Base-by-base conservation (phyloP, 2,329 filamentous ascomycete genomes). In the Nothophaeocryptopus gaeumannii region DNA sequence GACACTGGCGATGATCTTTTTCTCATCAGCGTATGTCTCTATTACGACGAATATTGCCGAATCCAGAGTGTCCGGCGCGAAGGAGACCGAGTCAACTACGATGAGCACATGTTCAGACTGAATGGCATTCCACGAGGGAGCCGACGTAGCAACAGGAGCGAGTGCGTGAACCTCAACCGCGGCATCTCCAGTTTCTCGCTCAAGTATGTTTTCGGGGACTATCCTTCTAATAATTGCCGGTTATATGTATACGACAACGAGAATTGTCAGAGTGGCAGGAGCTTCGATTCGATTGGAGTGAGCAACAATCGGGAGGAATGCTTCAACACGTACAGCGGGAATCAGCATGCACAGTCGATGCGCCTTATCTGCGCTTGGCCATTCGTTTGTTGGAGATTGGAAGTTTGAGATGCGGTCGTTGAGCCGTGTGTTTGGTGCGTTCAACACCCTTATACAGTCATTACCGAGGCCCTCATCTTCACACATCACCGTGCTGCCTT, bases 181-280 rank as follows among this genome's bases (percentile, higher is more conserved):
- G 48, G 46, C 8, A 45, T 51, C 20, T 29, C 14, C 16, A 51
- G 48, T 15, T 33, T 39, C 14, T 51, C 48, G 14, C 46, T 51
- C 42, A 32, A 51, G 43, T 41, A 15, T n/a, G 40, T 51, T 34
- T 45, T 46, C 32, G 42, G 43, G 14, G 15, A 29, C 30, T 35
- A 41, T 33, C 42, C 34, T 7, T 38, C 41, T 8, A 38, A 45
- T 32, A 38, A 36, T 31, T 49, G 47, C 35, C 35, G 33, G 34
- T 32, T 42, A 12, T 29, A 43, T 20, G 33, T 43, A 15, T 44
- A 37, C 47, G 29, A 49, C 10, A 39, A 44, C 34, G 38, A 49
- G 29, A 39, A 49, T 30, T 38, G 39, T 35, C 45, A 49, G 15
- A 32, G 40, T 16, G 34, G 35, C 5, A 26, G 44, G 12, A 20